Evolutionary conservation across 768 basidiomycete species (phyloP), one percentile per base, ranked within the genome.

Genomic region (Coprinellus aureogranulatus): DNA sequence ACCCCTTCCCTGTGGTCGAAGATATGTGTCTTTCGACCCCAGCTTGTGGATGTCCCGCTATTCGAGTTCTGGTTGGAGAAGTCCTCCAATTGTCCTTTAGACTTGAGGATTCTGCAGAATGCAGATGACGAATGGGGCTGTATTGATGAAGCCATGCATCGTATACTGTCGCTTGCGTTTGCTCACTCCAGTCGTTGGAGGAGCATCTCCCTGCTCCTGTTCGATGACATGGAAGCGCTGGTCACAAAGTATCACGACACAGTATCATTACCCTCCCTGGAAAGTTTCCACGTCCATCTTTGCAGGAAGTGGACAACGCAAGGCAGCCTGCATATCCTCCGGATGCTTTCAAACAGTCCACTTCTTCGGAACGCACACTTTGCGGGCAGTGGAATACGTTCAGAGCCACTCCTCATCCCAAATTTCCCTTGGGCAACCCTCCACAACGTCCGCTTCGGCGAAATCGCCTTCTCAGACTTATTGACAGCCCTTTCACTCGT

Each of bases 1-100:
- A 64, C 59, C 2, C 70, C 70, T 27, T 60, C 64, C 18, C 65
- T 72, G 3, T 72, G 71, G 71, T 53, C 68, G 1, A 53, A 62
- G 9, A 59, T 72, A 22, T 68, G 68, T 39, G 64, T 70, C 58
- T 64, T 66, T 4, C 27, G 27, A 12, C 44, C 54, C 44, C n/a
- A 9, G 26, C 6, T 45, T n/a, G 14, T 28, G 2, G 54, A 55
- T 47, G 37, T 55, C 23, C 18, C 54, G 2, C n/a, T 47, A 2
- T 37, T 55, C 28, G 25, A 46, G 18, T 20, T 11, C 22, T 55
- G 54, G 54, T 45, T 55, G 9, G 42, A 27, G 18, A 42, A 45
- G 10, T 55, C 54, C 12, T 16, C 23, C 28, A 14, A 20, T n/a
- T 20, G 28, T 18, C 44, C 44, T 22, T 11, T 55, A 10, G 30